These are phyloP conservation scores for Phyllosticta capitalensis DNA, from an alignment of 2,329 filamentous ascomycete species.

Conservation along the genomic window DNA sequence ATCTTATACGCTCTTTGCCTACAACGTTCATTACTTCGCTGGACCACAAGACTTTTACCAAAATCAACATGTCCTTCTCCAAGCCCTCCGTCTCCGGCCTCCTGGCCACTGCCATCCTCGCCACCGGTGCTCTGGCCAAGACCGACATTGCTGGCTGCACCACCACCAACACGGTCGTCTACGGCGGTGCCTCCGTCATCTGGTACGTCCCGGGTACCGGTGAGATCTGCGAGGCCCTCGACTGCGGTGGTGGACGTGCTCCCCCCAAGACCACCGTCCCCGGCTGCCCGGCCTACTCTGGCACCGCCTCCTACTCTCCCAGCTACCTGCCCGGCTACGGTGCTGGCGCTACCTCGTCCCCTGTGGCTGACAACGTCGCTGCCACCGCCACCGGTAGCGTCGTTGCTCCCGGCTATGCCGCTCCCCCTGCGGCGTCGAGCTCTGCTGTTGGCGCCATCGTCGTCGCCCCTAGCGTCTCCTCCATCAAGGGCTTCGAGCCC, in stretches of 20 bases:
- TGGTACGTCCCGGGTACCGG: slow-evolving; percentile 55
- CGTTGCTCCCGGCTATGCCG: neutral
- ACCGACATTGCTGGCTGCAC: slow-evolving; percentile 38
- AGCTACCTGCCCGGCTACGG: slow-evolving; percentile 35
- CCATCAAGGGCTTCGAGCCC: neutral
- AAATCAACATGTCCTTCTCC: neutral
- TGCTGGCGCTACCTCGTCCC: neutral
- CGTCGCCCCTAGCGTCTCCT: neutral
- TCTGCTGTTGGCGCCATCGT: slow-evolving; percentile 4
- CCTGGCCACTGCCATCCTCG: slow-evolving; percentile 22
- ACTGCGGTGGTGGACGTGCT: slow-evolving; percentile 59
- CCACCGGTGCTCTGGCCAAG: slow-evolving; percentile 23
- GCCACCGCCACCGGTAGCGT: neutral
- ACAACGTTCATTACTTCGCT: neutral
- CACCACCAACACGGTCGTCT: slow-evolving; percentile 23
- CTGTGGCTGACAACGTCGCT: neutral
- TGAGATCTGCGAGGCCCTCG: slow-evolving; percentile 54
- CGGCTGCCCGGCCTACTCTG: slow-evolving; percentile 48
- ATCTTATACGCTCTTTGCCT: neutral
- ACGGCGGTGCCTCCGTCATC: slow-evolving; percentile 39
- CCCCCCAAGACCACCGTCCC: slow-evolving; percentile 55
- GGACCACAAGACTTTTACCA: neutral
- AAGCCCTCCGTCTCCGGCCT: slow-evolving; percentile 16
- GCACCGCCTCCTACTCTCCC: slow-evolving; percentile 47
- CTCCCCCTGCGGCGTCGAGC: neutral